phyloP scores from a whole-genome alignment of 2,329 filamentous ascomycete genomes.

The Phyllosticta citribraziliensis region DNA sequence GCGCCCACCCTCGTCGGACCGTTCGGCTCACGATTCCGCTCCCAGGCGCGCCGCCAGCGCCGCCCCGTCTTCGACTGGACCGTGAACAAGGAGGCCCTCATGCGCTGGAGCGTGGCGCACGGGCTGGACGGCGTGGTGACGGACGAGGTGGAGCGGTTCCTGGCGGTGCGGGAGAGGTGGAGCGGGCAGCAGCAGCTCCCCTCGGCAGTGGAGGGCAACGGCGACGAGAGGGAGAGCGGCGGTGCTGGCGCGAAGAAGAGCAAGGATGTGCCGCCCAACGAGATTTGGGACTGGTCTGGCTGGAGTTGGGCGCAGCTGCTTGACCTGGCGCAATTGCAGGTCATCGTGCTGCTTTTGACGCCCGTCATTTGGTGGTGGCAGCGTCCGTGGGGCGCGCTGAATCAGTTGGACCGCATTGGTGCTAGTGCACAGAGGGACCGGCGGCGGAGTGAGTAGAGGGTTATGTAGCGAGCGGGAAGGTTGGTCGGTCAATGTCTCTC shows the following conservation, averaged over 20 bases:
- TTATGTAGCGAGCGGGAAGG: too few relatives aligned
- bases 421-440: too few relatives aligned
- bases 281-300: background rate
- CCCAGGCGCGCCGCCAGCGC: constrained; percentile 44
- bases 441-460: too few relatives aligned
- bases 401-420: background rate
- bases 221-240: constrained; percentile 12
- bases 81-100: constrained; percentile 66
- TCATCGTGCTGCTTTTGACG: constrained; percentile 1
- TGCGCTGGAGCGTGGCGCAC: constrained; percentile 67
- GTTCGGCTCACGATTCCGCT: constrained; percentile 56
- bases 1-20: constrained; percentile 59
- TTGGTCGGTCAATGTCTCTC: too few relatives aligned
- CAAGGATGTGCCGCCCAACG: too few relatives aligned
- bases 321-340: constrained; percentile 1
- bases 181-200: background rate
- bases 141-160: constrained; percentile 64
- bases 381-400: background rate
- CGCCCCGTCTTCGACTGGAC: constrained; percentile 73
- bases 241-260: background rate
- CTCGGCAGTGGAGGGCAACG: constrained; percentile 23
- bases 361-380: constrained; percentile 1
- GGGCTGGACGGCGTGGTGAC: constrained; percentile 74
- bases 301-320: background rate
- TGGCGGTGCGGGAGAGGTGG: constrained; percentile 44